Conservation (phyloP, 148 eudicot species). For the Rhododendron williamsianum region DNA sequence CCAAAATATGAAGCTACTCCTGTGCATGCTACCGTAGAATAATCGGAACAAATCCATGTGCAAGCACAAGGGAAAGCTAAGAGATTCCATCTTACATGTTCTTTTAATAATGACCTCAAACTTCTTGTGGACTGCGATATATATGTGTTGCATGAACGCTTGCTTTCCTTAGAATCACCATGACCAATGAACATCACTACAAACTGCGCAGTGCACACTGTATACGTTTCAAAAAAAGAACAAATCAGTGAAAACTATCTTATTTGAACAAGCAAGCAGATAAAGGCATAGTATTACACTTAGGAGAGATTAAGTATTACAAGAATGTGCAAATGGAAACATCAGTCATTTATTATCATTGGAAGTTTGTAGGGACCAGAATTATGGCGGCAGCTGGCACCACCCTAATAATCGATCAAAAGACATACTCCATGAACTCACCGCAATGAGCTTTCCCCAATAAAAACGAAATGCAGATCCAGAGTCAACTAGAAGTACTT, state of each 20-base stretch:
- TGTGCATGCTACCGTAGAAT: neutral
- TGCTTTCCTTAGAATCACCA: slow-evolving; percentile 39
- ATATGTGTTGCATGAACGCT: slow-evolving; percentile 63
- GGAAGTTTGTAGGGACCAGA: neutral
- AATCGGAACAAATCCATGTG: neutral
- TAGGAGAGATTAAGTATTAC: neutral
- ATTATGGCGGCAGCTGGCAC: neutral
- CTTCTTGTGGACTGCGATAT: slow-evolving; percentile 87
- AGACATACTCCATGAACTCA: neutral
- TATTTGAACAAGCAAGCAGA: neutral
- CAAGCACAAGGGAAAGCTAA: neutral
- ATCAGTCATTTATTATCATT: neutral
- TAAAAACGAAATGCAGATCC: neutral
- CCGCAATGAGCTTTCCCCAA: neutral
- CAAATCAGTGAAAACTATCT: neutral
- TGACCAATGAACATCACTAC: slow-evolving; percentile 72
- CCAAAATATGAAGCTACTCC: neutral
- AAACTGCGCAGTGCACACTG: slow-evolving; percentile 84
- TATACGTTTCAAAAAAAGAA: slow-evolving; percentile 15
- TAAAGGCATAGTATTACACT: neutral
- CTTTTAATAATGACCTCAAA: slow-evolving; percentile 74
- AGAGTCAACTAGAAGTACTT: neutral
- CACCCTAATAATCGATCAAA: neutral
- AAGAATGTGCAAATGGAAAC: neutral
- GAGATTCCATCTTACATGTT: slow-evolving; percentile 62